These are phyloP conservation scores for Blastocystis sp. DNA, from an alignment of 352 stramenopile genomes.

Conservation along the genomic window DNA sequence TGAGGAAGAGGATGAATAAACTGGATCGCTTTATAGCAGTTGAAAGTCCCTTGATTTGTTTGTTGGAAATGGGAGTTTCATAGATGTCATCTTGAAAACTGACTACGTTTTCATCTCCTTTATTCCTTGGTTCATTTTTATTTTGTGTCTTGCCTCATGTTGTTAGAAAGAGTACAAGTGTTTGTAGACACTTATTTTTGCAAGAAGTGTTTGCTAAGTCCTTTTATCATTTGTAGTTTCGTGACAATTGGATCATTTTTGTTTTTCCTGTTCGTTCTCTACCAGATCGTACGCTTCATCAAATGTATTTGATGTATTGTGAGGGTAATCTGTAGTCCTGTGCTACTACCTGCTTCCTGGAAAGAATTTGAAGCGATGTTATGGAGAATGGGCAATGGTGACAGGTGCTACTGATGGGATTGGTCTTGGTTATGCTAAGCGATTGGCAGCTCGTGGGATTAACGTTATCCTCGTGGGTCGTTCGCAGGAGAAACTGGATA, in stretches of 20 bases:
- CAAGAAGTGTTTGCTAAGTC: background rate
- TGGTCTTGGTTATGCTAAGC: conserved; percentile 80
- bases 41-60: background rate
- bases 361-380: conserved; percentile 82
- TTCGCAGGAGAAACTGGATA: conserved; percentile 87
- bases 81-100: background rate
- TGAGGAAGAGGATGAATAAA: conserved; percentile 43
- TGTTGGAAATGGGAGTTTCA: background rate
- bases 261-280: background rate
- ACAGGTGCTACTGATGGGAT: conserved; percentile 90
- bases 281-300: background rate
- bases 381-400: conserved; percentile 91
- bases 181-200: background rate
- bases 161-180: background rate
- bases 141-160: background rate
- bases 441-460: conserved; percentile 90
- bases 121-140: background rate
- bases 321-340: background rate
- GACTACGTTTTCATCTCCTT: background rate
- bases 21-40: background rate
- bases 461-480: conserved; percentile 93
- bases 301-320: background rate
- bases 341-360: conserved; percentile 80
- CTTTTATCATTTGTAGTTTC: background rate
- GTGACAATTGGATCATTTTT: background rate